phyloP scores from a whole-genome alignment of 2,329 filamentous ascomycete species.

The Raffaelea albimanens region DNA sequence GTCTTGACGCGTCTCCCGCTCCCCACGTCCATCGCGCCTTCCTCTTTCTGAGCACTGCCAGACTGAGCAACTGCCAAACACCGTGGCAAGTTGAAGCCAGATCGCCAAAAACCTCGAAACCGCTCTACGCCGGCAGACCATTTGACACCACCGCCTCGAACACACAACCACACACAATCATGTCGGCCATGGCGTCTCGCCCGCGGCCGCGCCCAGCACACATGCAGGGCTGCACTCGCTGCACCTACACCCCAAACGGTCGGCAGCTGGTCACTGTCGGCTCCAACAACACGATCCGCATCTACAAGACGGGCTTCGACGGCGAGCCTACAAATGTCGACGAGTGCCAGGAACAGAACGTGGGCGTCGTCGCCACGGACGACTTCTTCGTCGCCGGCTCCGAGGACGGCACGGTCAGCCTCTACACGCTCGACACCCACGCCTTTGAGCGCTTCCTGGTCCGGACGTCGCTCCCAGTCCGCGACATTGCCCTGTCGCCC shows the following conservation, averaged over 20 bases:
- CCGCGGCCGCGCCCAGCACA: slow-evolving; percentile 61
- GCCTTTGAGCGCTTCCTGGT: slow-evolving; percentile 73
- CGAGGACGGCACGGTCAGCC: slow-evolving; percentile 92
- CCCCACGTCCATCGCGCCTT: slow-evolving; percentile 7
- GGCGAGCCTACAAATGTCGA: slow-evolving; percentile 90
- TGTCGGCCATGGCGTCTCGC: slow-evolving; percentile 26
- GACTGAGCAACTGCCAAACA: background rate
- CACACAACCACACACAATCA: background rate
- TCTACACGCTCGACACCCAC: slow-evolving; percentile 71
- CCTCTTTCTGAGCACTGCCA: slow-evolving; percentile 2
- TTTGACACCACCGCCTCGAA: background rate
- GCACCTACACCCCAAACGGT: slow-evolving; percentile 85
- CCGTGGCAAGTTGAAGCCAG: background rate
- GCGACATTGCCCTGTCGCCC: slow-evolving; percentile 74
- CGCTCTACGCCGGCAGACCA: no score
- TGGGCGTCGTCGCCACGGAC: slow-evolving; percentile 65
- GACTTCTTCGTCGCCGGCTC: slow-evolving; percentile 82
- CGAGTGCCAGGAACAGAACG: slow-evolving; percentile 79
- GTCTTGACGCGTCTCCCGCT: slow-evolving; percentile 27
- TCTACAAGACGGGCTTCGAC: slow-evolving; percentile 85
- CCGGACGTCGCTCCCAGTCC: slow-evolving; percentile 74
- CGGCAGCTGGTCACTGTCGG: slow-evolving; percentile 82
- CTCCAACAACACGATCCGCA: slow-evolving; percentile 84
- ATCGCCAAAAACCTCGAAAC: no score
- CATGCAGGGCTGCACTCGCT: slow-evolving; percentile 76